Evolutionary conservation across 2,329 filamentous ascomycete genomes (phyloP).

Genomic region (Lachnellula arida): DNA sequence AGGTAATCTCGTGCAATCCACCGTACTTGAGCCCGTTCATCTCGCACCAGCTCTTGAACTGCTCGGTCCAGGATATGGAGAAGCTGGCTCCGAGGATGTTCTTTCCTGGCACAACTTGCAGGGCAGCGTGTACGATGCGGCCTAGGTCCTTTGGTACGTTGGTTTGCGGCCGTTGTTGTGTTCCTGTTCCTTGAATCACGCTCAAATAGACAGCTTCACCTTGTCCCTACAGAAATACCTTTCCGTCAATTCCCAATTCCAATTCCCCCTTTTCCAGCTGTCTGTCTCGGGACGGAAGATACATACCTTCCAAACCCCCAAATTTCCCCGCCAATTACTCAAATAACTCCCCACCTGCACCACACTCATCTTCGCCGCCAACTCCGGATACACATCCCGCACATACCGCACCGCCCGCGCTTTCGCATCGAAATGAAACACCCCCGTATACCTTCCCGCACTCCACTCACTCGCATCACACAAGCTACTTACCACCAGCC

Average conservation of each 20-base stretch:
- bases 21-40: slow-evolving; percentile 12
- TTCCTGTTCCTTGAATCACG: slow-evolving; percentile 23
- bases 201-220: slow-evolving; percentile 25
- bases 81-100: slow-evolving; percentile 18
- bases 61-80: slow-evolving; percentile 14
- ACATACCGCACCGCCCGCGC: slow-evolving; percentile 33
- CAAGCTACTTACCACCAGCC: slow-evolving; percentile 37
- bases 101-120: slow-evolving; percentile 21
- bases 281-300: background rate
- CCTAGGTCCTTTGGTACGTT: slow-evolving; percentile 14
- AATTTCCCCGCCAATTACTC: slow-evolving; percentile 17
- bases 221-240: slow-evolving; percentile 2
- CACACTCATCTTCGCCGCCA: slow-evolving; percentile 30
- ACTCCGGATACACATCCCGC: slow-evolving; percentile 21
- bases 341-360: slow-evolving; percentile 32
- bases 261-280: background rate
- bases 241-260: background rate
- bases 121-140: slow-evolving; percentile 21
- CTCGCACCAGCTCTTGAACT: slow-evolving; percentile 17
- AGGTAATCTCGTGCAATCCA: slow-evolving; percentile 12
- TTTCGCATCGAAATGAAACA: slow-evolving; percentile 37
- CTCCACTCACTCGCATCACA: slow-evolving; percentile 35
- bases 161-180: slow-evolving; percentile 11
- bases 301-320: slow-evolving; percentile 14
- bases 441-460: slow-evolving; percentile 37